Evolutionary conservation across 2,329 filamentous ascomycete species (phyloP).

Genomic region (Xylariaceae sp.): DNA sequence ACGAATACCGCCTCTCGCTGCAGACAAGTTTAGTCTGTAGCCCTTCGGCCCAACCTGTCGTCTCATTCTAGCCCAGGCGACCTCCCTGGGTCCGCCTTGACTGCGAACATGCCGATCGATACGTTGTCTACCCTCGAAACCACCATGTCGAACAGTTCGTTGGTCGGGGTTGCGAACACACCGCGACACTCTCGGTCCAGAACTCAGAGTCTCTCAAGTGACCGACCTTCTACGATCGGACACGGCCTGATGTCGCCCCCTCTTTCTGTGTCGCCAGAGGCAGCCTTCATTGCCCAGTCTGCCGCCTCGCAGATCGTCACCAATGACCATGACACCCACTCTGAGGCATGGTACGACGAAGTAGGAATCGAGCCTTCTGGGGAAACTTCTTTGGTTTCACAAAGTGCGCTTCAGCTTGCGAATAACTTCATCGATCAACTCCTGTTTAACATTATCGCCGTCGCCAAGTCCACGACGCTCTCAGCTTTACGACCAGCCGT

Average conservation of each 20-base stretch:
- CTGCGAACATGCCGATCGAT: conserved; percentile 31
- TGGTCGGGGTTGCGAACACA: conserved; percentile 15
- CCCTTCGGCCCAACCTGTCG: conserved; percentile 28
- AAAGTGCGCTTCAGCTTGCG: conserved; percentile 73
- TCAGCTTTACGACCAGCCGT: conserved; percentile 78
- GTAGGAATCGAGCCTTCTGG: conserved; percentile 66
- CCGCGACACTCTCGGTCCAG: conserved; percentile 45
- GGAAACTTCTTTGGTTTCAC: conserved; percentile 73
- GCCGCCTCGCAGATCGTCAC: conserved; percentile 92
- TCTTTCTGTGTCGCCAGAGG: conserved; percentile 69
- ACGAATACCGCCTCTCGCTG: conserved; percentile 13
- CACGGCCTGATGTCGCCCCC: conserved; percentile 68
- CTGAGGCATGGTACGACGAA: conserved; percentile 70
- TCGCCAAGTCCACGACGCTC: conserved; percentile 77
- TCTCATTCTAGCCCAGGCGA: conserved; percentile 26
- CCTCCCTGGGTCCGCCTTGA: conserved; percentile 31
- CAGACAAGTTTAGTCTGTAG: conserved; percentile 25
- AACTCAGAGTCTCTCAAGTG: conserved; percentile 70
- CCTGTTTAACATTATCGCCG: conserved; percentile 84
- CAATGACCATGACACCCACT: conserved; percentile 78
- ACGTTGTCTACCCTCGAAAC: conserved; percentile 21
- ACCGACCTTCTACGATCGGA: conserved; percentile 64
- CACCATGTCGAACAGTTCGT: conserved; percentile 31
- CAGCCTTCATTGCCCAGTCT: conserved; percentile 84
- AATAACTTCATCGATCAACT: conserved; percentile 95